Evolutionary conservation across 768 basidiomycete genomes (phyloP).

Genomic region (Fistulinella prunicolor): DNA sequence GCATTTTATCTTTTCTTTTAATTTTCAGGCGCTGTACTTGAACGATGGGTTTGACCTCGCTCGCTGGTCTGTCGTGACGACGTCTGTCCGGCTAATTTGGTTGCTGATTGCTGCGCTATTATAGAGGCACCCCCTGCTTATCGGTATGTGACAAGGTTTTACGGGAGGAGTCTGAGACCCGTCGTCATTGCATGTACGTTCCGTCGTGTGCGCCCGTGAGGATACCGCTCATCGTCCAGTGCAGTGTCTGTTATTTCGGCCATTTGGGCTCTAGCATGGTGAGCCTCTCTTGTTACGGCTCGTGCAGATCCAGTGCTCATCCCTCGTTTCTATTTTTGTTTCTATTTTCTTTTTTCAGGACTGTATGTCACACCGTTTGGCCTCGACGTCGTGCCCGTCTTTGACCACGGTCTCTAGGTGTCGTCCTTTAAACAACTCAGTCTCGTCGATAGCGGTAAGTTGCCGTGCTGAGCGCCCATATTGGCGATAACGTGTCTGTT

Average conservation of each 20-base stretch:
- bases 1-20: background rate
- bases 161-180: conserved; percentile 58
- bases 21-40: background rate
- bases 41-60: conserved; percentile 13
- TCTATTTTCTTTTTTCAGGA: conserved; percentile 10
- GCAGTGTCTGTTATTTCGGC: conserved; percentile 44
- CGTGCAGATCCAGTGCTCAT: too few species aligned
- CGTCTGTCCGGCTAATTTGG: background rate
- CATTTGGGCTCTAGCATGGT: conserved; percentile 65
- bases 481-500: background rate
- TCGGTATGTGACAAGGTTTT: conserved; percentile 55
- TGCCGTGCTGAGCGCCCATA: conserved; percentile 4
- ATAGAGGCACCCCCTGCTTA: conserved; percentile 52
- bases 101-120: background rate
- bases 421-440: conserved; percentile 56
- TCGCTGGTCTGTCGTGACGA: too few species aligned
- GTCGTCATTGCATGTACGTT: conserved; percentile 48
- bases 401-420: conserved; percentile 41
- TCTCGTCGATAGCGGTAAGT: conserved; percentile 49
- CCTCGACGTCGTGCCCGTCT: background rate
- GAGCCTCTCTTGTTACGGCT: conserved; percentile 27
- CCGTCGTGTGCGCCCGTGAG: conserved; percentile 2
- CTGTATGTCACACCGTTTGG: conserved; percentile 13
- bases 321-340: too few species aligned
- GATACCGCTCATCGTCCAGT: background rate